Percentiles rank a stretch among this genome's conserved stretches.
These are phyloP conservation scores for Annulohypoxylon bovei DNA, from an alignment of 495 filamentous ascomycete genomes.

Conservation along the genomic window DNA sequence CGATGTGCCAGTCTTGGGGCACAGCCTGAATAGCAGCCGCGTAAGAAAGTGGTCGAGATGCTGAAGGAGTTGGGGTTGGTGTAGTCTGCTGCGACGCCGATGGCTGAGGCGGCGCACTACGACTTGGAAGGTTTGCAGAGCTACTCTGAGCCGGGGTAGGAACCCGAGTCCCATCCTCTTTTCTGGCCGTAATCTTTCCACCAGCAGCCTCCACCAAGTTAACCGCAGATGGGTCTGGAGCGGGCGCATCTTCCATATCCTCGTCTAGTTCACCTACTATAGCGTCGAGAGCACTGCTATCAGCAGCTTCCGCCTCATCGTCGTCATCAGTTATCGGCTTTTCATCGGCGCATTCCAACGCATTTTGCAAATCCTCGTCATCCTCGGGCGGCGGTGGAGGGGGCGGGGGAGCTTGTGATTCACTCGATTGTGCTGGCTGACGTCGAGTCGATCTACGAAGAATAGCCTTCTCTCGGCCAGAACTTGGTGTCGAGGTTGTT, in stretches of 20 bases:
- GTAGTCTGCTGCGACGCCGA: slow-evolving; percentile 58
- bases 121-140: slow-evolving; percentile 45
- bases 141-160: slow-evolving; percentile 80
- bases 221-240: slow-evolving; percentile 84
- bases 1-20: slow-evolving; percentile 98
- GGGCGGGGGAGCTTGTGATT: slow-evolving; percentile 57
- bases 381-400: slow-evolving; percentile 64
- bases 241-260: slow-evolving; percentile 76
- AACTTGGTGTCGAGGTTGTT: slow-evolving; percentile 45
- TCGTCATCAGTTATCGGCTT: slow-evolving; percentile 82
- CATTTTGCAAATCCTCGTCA: slow-evolving; percentile 66
- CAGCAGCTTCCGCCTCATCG: slow-evolving; percentile 68
- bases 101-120: slow-evolving; percentile 60
- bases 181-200: slow-evolving; percentile 94
- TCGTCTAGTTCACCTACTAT: slow-evolving; percentile 93
- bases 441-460: slow-evolving; percentile 65
- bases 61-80: slow-evolving; percentile 59
- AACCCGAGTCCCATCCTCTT: slow-evolving; percentile 92
- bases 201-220: slow-evolving; percentile 91
- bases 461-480: slow-evolving; percentile 60
- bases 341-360: slow-evolving; percentile 95
- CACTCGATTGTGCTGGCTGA: slow-evolving; percentile 55
- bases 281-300: slow-evolving; percentile 77
- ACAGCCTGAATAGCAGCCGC: slow-evolving; percentile 79
- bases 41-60: slow-evolving; percentile 73